Base-by-base conservation (phyloP, 202 grass and related monocot genomes). In the Musa balbisiana region DNA sequence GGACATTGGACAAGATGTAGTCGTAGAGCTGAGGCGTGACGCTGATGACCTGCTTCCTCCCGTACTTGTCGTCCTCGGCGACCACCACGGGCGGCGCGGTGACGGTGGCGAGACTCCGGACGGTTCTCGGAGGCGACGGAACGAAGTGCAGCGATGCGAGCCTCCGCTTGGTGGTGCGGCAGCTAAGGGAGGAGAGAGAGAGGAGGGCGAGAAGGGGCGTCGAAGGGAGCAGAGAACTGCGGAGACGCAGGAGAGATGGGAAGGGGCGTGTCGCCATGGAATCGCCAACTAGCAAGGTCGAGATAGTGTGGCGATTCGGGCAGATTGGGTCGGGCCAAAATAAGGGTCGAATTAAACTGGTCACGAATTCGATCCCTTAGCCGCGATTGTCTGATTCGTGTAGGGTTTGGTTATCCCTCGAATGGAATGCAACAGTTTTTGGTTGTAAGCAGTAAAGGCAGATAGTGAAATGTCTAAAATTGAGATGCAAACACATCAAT, bases 1-100 rank as follows among this genome's bases (percentile, higher is more conserved):
- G 90, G 60, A 93, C 88, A 78, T 97, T 97, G 60, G 90, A 83
- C 73, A 91, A 67, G 50, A 97, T 70, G 80, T 93, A 97, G 16
- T 89, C 81, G 67, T 88, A 93, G 74, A 97, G 76, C 63, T 74
- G 84, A 21, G 88, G 81, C 55, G 87, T 86, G 82, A 93, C 74
- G 12, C 74, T 84, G 53, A 97, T 56, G 51, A 87, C 70, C 83
- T 93, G 82, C 90, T 97, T 97, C 70, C 81, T 78, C 74, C 94
- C 93, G 51, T 78, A 80, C 51, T 81, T 86, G 24, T 77, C 76
- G 62, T 87, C 86, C 74, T 87, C 84, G 51, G 73, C 75, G 66
- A 82, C 90, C 67, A 78, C 80, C n/a, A 82, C 82, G 12, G 82
- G 71, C 10, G 75, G 71, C 23, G 15, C 68, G 10, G 67, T 24